phyloP scores from a whole-genome alignment of 148 eudicot genomes.

The Vaccinium vitisidaea region DNA sequence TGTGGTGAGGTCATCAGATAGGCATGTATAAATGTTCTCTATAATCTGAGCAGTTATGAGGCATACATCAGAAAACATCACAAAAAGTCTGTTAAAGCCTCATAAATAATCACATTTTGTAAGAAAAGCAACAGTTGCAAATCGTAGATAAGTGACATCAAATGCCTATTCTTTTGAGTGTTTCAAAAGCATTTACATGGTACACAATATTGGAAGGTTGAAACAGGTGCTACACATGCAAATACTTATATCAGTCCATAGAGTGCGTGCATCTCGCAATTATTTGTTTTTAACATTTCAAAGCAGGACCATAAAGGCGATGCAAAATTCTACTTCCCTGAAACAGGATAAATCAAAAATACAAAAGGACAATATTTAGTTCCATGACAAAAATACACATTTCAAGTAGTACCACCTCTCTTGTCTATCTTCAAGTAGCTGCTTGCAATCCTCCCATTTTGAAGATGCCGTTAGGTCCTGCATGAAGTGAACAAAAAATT shows the following conservation, averaged over 20 bases:
- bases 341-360: neutral
- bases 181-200: conserved; percentile 6
- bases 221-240: neutral
- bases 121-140: neutral
- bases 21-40: neutral
- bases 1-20: neutral
- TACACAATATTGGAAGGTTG: neutral
- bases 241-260: neutral
- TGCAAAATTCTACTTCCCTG: neutral
- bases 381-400: neutral
- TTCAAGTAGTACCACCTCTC: conserved; percentile 44
- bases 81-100: neutral
- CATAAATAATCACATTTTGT: neutral
- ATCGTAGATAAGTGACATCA: neutral
- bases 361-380: neutral
- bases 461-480: conserved; percentile 75
- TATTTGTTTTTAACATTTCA: neutral
- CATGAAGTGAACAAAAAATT: conserved; percentile 13
- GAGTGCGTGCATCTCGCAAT: neutral
- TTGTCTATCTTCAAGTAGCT: conserved; percentile 58
- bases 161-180: neutral
- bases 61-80: neutral
- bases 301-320: neutral
- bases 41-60: neutral
- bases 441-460: conserved; percentile 74